phyloP scores from a whole-genome alignment of 768 basidiomycete genomes.

The Neoboletus magnificus region DNA sequence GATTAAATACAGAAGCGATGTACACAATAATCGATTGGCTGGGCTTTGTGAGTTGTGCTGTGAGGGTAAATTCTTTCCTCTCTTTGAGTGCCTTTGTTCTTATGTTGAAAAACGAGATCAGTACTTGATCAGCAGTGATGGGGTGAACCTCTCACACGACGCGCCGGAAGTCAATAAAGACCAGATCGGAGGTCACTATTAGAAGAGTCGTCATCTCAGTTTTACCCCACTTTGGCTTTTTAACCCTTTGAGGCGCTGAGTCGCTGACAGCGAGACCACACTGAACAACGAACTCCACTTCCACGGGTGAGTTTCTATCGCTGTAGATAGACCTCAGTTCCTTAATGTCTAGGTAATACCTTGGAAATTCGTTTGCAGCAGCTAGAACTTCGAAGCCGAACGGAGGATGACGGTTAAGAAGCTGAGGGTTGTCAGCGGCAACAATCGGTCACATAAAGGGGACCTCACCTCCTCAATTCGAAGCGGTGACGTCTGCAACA shows the following conservation, averaged over 20 bases:
- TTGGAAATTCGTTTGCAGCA: constrained; percentile 60
- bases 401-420: constrained; percentile 69
- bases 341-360: constrained; percentile 52
- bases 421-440: constrained; percentile 36
- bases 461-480: constrained; percentile 59
- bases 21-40: constrained; percentile 65
- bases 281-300: constrained; percentile 52
- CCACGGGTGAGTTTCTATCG: constrained; percentile 50
- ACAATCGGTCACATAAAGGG: not conserved
- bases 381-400: constrained; percentile 71
- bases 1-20: constrained; percentile 52
- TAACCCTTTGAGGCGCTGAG: constrained; percentile 35
- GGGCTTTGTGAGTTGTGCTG: constrained; percentile 62
- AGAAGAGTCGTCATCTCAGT: constrained; percentile 68
- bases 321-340: constrained; percentile 43
- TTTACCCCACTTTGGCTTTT: constrained; percentile 43
- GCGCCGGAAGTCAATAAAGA: constrained; percentile 75
- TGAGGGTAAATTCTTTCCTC: constrained; percentile 57
- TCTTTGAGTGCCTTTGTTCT: constrained; percentile 70
- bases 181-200: constrained; percentile 70
- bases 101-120: constrained; percentile 8
- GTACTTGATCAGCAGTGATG: not conserved
- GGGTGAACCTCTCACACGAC: constrained; percentile 52
- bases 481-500: constrained; percentile 55
- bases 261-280: constrained; percentile 48